A percentile compares a stretch with the other conserved stretches of the same genome.
These are phyloP conservation scores for Pseudonitzschia multistriata DNA, from an alignment of 108 stramenopile genomes.

Conservation along the genomic window DNA sequence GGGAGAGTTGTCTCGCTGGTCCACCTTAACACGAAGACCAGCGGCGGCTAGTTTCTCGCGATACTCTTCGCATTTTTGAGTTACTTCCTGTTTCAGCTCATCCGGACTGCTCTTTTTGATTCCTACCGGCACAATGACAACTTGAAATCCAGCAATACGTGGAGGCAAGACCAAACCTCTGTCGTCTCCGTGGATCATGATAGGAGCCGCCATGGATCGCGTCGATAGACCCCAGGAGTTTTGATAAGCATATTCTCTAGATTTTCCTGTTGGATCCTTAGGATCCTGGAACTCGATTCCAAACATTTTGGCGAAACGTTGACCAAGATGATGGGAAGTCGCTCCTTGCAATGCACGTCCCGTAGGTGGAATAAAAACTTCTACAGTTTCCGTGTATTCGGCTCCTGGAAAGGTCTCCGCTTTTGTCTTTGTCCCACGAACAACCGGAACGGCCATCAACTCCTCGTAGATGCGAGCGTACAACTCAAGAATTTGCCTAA, in stretches of 20 bases:
- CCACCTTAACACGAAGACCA: constrained; percentile 81
- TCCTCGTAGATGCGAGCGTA: constrained; percentile 95
- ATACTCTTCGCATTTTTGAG: constrained; percentile 65
- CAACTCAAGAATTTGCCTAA: constrained; percentile 88
- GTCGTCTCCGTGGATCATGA: constrained; percentile 98
- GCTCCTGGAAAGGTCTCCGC: constrained; percentile 97
- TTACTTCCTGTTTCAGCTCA: constrained; percentile 23
- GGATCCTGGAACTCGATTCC: constrained; percentile 90
- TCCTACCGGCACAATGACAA: constrained; percentile 91
- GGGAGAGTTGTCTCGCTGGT: constrained; percentile 90
- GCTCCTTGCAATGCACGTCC: constrained; percentile 98
- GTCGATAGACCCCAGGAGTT: constrained; percentile 97
- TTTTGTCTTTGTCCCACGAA: constrained; percentile 94
- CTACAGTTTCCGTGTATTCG: constrained; percentile 91
- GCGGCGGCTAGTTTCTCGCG: constrained; percentile 44
- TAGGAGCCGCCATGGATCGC: constrained; percentile 93
- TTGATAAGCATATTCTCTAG: constrained; percentile 78
- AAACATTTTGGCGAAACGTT: constrained; percentile 99
- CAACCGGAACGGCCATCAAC: constrained; percentile 94
- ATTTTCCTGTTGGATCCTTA: constrained; percentile 56
- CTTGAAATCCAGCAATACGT: constrained; percentile 90
- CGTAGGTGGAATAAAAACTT: constrained; percentile 92
- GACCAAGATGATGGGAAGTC: constrained; percentile 94
- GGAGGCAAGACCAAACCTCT: constrained; percentile 95
- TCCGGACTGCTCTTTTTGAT: constrained; percentile 71